Conservation (phyloP, 1,139 yeast genomes). For the Magnusiomyces sp. region DNA sequence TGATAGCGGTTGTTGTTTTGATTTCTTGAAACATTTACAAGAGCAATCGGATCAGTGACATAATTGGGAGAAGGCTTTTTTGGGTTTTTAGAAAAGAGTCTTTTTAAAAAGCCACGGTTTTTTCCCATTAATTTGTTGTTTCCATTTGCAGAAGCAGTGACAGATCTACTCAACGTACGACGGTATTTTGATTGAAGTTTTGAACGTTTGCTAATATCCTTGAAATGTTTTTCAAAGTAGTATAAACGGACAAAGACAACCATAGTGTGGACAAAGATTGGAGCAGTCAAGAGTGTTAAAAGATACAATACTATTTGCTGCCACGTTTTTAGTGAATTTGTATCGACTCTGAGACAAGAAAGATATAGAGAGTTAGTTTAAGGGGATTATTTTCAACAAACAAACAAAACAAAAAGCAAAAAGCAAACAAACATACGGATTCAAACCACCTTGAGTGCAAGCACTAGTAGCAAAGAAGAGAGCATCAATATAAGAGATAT, state of each 20-base stretch:
- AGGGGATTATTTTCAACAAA: background rate
- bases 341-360: conserved; percentile 36
- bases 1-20: too few relatives aligned
- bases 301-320: conserved; percentile 51
- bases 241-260: conserved; percentile 10
- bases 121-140: too few relatives aligned
- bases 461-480: conserved; percentile 70
- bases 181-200: conserved; percentile 72
- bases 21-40: too few relatives aligned
- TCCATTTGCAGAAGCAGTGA: too few relatives aligned
- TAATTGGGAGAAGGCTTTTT: too few relatives aligned
- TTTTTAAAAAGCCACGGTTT: conserved; percentile 10
- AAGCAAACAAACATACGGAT: conserved; percentile 24
- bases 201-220: conserved; percentile 66
- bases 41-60: too few relatives aligned
- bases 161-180: conserved; percentile 62
- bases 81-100: too few relatives aligned
- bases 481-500: conserved; percentile 66
- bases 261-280: conserved; percentile 74
- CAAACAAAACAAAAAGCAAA: too few relatives aligned
- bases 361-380: background rate
- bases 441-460: conserved; percentile 86
- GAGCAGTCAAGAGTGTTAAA: conserved; percentile 62
- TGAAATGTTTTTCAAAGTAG: conserved; percentile 75
- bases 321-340: conserved; percentile 53